phyloP scores from a whole-genome alignment of 23 red algal species.

The Gracilaria caudata region DNA sequence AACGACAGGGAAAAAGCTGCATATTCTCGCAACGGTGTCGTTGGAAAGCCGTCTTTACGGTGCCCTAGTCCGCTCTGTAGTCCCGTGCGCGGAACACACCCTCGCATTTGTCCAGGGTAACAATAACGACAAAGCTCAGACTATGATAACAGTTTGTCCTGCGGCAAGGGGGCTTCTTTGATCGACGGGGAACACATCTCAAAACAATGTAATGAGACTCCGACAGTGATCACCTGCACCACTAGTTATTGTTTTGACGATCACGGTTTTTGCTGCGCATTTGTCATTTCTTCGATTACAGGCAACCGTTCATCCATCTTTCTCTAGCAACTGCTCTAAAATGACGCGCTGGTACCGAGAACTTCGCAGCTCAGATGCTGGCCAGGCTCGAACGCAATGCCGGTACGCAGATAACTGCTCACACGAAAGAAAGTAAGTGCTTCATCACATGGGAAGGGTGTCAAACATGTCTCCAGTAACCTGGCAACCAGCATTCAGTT shows the following conservation, averaged over 20 bases:
- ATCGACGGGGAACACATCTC: too few species aligned
- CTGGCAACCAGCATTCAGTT: not conserved
- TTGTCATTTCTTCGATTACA: not conserved
- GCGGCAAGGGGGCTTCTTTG: too few species aligned
- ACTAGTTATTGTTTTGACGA: not conserved
- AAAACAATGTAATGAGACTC: too few species aligned
- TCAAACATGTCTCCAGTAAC: not conserved
- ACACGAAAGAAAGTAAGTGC: not conserved
- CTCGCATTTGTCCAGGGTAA: conserved; percentile 82
- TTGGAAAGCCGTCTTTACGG: conserved; percentile 74
- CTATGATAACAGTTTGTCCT: conserved; percentile 77
- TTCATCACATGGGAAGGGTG: not conserved
- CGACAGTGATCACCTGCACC: not conserved
- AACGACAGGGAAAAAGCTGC: conserved; percentile 67
- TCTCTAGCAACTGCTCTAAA: too few species aligned
- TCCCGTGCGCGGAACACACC: conserved; percentile 84
- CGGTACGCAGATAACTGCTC: not conserved
- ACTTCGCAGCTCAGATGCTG: not conserved
- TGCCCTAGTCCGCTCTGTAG: conserved; percentile 43
- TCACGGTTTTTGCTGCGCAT: not conserved
- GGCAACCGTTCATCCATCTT: too few species aligned
- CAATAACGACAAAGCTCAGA: conserved; percentile 81
- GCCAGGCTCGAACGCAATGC: too few species aligned
- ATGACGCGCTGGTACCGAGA: too few species aligned
- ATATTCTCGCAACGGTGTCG: conserved; percentile 75